Base-by-base conservation (phyloP, 164 flowering plant species). In the Nymphaea thermarum region DNA sequence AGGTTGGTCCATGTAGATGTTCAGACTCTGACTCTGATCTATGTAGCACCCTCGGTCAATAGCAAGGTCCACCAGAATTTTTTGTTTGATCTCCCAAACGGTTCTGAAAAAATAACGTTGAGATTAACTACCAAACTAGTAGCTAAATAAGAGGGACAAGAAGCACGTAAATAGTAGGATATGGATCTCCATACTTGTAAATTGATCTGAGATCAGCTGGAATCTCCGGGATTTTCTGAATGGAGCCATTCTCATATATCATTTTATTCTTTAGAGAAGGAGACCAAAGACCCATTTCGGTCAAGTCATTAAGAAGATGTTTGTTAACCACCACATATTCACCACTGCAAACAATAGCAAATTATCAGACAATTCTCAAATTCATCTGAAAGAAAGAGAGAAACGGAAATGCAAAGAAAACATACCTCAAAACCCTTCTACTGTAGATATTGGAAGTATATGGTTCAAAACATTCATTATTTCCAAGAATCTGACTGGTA, bases 31-130 rank as follows among this genome's bases (percentile, higher is more conserved):
- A 70, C 99, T 90, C 79, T 94, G 99, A 77, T 94, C 97, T 43
- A 94, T 91, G 75, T 76, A 94, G 76, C 96, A 89, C 45, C 98
- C 98, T 57, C 99, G 90, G 68, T 91, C 94, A 68, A 82, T 96
- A 68, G 96, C 99, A 98, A 94, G 92, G 71, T 94, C 96, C 66
- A 94, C 99, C 78, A 94, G 62, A 2, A 90, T 85, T 79, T 75
- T 85, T 76, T 94, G 99, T 80, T 90, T 94, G 64, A 94, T 94
- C 83, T 93, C 98, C 98, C 98, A 93, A 63, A 93, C 98, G 71
- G 96, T 93, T 81, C 96, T 88, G 55, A 4, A 12, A 12, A 12
- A 12, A 3, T 6, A 6, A 47, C 2, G 2, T 6, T 3, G 2
- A 47, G 7, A 3, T 47, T 47, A 47, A 47, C 36, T 25, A 25